Evolutionary conservation across 2,329 filamentous ascomycete species (phyloP), one percentile per base, ranked within the genome.

Genomic region (Colletotrichum sp.): DNA sequence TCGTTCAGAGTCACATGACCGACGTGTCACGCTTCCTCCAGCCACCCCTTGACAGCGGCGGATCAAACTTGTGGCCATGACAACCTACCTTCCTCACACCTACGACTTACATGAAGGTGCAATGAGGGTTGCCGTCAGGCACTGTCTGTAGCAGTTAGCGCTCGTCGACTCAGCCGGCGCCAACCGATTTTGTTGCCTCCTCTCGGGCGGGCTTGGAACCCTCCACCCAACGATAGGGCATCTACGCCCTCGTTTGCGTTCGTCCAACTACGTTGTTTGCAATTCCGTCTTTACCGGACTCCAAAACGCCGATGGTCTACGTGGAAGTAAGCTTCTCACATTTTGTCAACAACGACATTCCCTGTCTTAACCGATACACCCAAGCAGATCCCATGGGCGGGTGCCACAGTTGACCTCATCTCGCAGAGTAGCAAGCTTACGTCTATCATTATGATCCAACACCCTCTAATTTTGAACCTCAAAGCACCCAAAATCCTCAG

Each of bases 1-100:
- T 39, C 70, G 26, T 26, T 48, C 66, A 8, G 5, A 26, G 26
- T 75, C 73, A 75, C 73, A 75, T 75, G 73, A 75, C 39, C 26
- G 43, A 4, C 26, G n/a, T 39, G 61, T 24, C 68, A 61, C 61
- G 68, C 28, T 71, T 30, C 16, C 61, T 30, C 21, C 61, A 57
- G 59, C 32, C 61, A 26, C 39, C 18, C 39, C 21, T 64, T 43
- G 61, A 43, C 60, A 21, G 39, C 39, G 18, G 10, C 59, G 26
- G 28, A n/a, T 28, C 43, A 6, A 28, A 28, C 28, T 48, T 48
- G 18, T n/a, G 39, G 39, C 18, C 18, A n/a, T 48, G 7, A 57
- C 24, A 26, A 24, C 52, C 24, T 57, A 57, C 52, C 52, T 26
- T 3, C 24, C 52, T 57, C 52, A 12, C 12, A 26, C 52, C n/a